phyloP scores from a whole-genome alignment of 495 filamentous ascomycete species.

The Hypoxylon fragiforme region DNA sequence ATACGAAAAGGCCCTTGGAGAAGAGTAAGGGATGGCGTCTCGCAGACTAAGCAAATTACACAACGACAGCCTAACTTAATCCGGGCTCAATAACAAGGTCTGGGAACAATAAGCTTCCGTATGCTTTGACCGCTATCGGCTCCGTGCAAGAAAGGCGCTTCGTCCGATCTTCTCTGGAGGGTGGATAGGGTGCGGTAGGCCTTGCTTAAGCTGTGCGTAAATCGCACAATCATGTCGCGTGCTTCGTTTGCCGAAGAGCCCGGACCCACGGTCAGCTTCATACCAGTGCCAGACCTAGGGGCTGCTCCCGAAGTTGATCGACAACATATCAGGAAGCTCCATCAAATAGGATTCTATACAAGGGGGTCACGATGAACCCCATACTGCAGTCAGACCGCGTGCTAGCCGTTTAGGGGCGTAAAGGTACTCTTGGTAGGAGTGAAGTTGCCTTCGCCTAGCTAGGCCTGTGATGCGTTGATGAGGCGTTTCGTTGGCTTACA shows the following conservation, averaged over 20 bases:
- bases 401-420: conserved; percentile 10
- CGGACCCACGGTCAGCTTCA: conserved; percentile 24
- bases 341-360: not conserved
- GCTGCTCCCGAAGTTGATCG: conserved; percentile 13
- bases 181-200: conserved; percentile 8
- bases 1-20: conserved; percentile 2
- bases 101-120: conserved; percentile 1
- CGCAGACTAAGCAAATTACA: not conserved
- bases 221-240: conserved; percentile 29
- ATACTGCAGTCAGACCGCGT: conserved; percentile 7
- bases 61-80: conserved; percentile 13
- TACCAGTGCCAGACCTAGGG: conserved; percentile 1
- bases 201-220: conserved; percentile 14
- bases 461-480: not conserved
- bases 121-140: conserved; percentile 24
- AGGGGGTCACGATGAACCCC: conserved; percentile 5
- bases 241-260: conserved; percentile 21
- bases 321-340: conserved; percentile 8
- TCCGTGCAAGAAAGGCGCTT: conserved; percentile 8
- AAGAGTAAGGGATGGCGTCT: conserved; percentile 1
- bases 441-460: conserved; percentile 11
- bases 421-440: conserved; percentile 3
- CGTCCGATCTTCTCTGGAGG: conserved; percentile 11
- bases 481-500: not conserved
- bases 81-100: conserved; percentile 6